Percentiles rank a stretch among this genome's conserved stretches.
Conservation (phyloP, 108 stramenopile species). For the Nitzschia sp. region DNA sequence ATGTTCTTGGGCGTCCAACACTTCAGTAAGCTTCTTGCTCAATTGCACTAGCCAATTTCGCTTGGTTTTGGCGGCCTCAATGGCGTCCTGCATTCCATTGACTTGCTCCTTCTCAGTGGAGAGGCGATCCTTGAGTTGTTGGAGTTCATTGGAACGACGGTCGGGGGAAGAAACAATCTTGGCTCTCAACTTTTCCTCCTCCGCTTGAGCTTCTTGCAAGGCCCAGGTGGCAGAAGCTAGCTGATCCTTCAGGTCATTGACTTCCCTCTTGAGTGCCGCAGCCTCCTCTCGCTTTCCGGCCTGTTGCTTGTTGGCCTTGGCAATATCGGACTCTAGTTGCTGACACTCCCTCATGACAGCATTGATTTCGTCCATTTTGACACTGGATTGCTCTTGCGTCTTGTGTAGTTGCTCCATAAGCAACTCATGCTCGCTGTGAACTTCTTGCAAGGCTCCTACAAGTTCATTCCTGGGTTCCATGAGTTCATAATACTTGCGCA, state of each 20-base stretch:
- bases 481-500: slow-evolving; percentile 66
- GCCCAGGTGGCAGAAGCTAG: slow-evolving; percentile 67
- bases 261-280: slow-evolving; percentile 67
- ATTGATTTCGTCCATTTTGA: slow-evolving; percentile 52
- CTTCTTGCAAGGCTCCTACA: slow-evolving; percentile 59
- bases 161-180: slow-evolving; percentile 81
- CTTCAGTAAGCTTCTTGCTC: slow-evolving; percentile 39
- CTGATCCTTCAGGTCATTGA: slow-evolving; percentile 79
- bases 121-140: slow-evolving; percentile 22
- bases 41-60: slow-evolving; percentile 21
- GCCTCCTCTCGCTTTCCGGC: slow-evolving; percentile 75
- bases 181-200: slow-evolving; percentile 58
- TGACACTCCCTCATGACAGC: slow-evolving; percentile 70
- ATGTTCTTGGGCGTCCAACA: slow-evolving; percentile 30
- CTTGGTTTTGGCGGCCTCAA: slow-evolving; percentile 24
- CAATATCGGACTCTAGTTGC: slow-evolving; percentile 78
- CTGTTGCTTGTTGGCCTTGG: slow-evolving; percentile 78
- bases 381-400: slow-evolving; percentile 35
- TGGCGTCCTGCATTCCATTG: slow-evolving; percentile 27
- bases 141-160: slow-evolving; percentile 35
- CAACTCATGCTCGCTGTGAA: slow-evolving; percentile 58
- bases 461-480: slow-evolving; percentile 61
- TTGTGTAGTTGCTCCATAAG: slow-evolving; percentile 50
- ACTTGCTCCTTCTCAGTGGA: slow-evolving; percentile 50
- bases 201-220: slow-evolving; percentile 67